Evolutionary conservation across 208 protist genomes (phyloP).

Genomic region (Sergeia podlipaevii): DNA sequence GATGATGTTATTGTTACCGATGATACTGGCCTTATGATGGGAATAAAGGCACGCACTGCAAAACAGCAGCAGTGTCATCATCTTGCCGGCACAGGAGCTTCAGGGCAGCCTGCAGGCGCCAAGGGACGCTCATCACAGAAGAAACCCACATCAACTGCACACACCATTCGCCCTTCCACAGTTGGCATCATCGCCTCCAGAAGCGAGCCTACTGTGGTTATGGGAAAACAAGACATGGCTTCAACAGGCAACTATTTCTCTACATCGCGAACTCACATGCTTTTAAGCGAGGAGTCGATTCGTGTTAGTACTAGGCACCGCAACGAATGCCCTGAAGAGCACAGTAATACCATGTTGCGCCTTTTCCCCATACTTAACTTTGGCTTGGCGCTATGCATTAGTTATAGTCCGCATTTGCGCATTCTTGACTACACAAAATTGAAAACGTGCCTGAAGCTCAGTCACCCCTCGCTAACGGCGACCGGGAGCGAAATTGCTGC

Average conservation of each 20-base stretch:
- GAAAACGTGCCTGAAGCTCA: conserved; percentile 1
- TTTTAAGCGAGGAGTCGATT: conserved; percentile 12
- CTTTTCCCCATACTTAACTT: conserved; percentile 23
- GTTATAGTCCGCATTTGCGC: conserved; percentile 32
- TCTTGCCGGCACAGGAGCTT: not conserved
- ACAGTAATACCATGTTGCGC: conserved; percentile 23
- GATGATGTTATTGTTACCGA: conserved; percentile 31
- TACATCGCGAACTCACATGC: not conserved
- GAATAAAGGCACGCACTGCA: conserved; percentile 16
- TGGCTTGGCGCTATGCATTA: conserved; percentile 23
- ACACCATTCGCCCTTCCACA: no score
- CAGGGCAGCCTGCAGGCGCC: no score
- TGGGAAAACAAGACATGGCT: no score
- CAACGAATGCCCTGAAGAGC: not conserved
- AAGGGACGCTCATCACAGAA: no score
- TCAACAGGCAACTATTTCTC: no score
- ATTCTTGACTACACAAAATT: conserved; percentile 21
- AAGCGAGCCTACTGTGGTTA: no score
- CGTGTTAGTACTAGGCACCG: conserved; percentile 6
- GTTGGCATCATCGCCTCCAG: no score
- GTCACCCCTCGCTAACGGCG: conserved; percentile 13
- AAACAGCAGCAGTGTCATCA: not conserved
- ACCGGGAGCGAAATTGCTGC: not conserved
- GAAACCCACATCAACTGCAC: not conserved
- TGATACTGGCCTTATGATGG: conserved; percentile 23